These are phyloP conservation scores for Gillenia trifoliata DNA, from an alignment of 306 rosid genomes.

Conservation along the genomic window DNA sequence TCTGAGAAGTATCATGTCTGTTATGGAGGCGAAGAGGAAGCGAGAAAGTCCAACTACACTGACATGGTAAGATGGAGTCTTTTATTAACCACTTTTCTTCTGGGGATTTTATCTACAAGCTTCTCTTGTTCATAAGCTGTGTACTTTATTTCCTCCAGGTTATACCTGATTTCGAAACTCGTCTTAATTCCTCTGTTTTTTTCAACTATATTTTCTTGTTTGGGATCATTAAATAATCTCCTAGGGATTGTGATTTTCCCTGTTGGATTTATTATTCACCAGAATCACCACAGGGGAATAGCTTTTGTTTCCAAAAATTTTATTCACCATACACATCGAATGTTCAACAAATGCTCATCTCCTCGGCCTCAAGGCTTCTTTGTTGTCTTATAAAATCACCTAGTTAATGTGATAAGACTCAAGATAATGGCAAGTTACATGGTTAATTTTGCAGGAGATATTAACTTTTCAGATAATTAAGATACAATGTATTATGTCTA, in stretches of 20 bases:
- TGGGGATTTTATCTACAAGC: neutral
- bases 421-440: neutral
- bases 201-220: neutral
- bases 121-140: conserved; percentile 1
- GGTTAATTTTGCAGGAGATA: neutral
- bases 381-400: neutral
- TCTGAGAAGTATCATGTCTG: conserved; percentile 89
- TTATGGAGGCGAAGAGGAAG: conserved; percentile 86
- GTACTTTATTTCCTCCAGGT: neutral
- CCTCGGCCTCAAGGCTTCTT: neutral
- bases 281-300: neutral
- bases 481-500: neutral
- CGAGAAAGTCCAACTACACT: conserved; percentile 71
- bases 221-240: neutral
- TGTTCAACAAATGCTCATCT: neutral
- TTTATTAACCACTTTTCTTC: neutral
- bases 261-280: neutral
- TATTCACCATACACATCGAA: neutral
- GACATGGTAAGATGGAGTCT: conserved; percentile 72
- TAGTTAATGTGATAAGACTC: neutral
- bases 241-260: neutral
- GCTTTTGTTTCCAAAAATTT: neutral
- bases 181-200: neutral
- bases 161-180: neutral
- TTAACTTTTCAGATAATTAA: neutral